These are phyloP conservation scores for Rhypophila decipiens DNA, from an alignment of 495 filamentous ascomycete genomes.

Conservation along the genomic window DNA sequence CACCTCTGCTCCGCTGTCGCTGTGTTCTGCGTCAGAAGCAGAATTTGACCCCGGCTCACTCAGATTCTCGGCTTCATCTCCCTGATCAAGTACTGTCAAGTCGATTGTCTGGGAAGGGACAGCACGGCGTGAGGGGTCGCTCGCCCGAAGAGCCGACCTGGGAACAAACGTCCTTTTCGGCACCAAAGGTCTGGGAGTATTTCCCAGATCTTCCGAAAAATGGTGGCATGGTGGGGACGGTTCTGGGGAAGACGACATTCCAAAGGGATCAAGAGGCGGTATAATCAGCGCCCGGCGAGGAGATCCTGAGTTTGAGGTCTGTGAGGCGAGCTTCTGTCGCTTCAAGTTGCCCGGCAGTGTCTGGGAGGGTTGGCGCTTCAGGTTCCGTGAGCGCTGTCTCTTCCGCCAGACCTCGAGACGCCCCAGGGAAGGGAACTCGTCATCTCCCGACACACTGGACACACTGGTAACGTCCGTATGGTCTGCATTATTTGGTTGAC, in stretches of 20 bases:
- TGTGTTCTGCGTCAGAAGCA: conserved; percentile 7
- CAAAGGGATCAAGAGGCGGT: conserved; percentile 10
- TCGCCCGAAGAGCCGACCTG: no score
- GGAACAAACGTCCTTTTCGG: no score
- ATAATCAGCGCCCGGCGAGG: conserved; percentile 13
- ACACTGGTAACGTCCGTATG: conserved; percentile 24
- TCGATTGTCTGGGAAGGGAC: neutral
- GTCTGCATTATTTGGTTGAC: conserved; percentile 13
- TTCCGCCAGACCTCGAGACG: conserved; percentile 15
- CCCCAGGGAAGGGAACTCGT: conserved; percentile 32
- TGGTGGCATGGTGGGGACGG: neutral
- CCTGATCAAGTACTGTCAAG: conserved; percentile 12
- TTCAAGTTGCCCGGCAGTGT: conserved; percentile 15
- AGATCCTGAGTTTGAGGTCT: conserved; percentile 14
- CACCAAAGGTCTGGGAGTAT: neutral
- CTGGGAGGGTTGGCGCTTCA: conserved; percentile 16
- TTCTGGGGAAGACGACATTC: conserved; percentile 18
- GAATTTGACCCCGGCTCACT: conserved; percentile 17
- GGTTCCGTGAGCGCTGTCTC: conserved; percentile 1
- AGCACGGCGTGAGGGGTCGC: no score
- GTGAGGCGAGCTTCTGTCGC: conserved; percentile 11
- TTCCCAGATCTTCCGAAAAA: conserved; percentile 4
- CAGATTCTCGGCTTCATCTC: conserved; percentile 7
- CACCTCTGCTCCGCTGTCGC: conserved; percentile 38
- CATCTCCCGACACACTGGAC: conserved; percentile 27